Conservation (phyloP, 2,329 filamentous ascomycete genomes). For the Phoma sp. region DNA sequence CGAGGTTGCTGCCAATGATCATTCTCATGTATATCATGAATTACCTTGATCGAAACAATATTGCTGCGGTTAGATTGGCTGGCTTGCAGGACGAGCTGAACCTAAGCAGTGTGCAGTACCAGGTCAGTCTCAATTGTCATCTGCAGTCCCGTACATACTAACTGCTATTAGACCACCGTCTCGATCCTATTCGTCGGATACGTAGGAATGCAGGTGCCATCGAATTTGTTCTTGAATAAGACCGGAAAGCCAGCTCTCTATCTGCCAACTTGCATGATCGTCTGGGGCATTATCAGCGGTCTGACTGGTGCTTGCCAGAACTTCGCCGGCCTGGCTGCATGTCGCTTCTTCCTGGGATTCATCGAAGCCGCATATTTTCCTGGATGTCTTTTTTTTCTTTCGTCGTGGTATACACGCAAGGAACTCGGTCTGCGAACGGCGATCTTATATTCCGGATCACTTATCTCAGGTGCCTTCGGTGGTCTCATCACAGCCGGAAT, state of each 20-base stretch:
- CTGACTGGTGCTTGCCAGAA: conserved; percentile 51
- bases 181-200: conserved; percentile 66
- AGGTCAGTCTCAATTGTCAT: conserved; percentile 48
- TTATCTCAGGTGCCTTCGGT: conserved; percentile 75
- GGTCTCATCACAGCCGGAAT: conserved; percentile 66
- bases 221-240: conserved; percentile 54
- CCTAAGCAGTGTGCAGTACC: conserved; percentile 65
- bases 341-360: conserved; percentile 60
- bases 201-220: conserved; percentile 45
- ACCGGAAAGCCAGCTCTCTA: conserved; percentile 49
- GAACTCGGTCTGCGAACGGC: conserved; percentile 71
- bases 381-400: conserved; percentile 68
- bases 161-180: conserved; percentile 23
- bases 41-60: conserved; percentile 74
- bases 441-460: conserved; percentile 69
- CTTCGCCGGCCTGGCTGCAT: conserved; percentile 54
- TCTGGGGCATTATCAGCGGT: conserved; percentile 51
- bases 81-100: conserved; percentile 67
- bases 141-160: not conserved
- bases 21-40: conserved; percentile 80
- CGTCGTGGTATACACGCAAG: conserved; percentile 71
- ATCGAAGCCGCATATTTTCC: conserved; percentile 62
- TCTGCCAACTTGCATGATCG: conserved; percentile 48
- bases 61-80: conserved; percentile 67
- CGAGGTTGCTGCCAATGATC: conserved; percentile 70